Conservation (phyloP, 257 asterid species). For the Nicotiana paniculata region DNA sequence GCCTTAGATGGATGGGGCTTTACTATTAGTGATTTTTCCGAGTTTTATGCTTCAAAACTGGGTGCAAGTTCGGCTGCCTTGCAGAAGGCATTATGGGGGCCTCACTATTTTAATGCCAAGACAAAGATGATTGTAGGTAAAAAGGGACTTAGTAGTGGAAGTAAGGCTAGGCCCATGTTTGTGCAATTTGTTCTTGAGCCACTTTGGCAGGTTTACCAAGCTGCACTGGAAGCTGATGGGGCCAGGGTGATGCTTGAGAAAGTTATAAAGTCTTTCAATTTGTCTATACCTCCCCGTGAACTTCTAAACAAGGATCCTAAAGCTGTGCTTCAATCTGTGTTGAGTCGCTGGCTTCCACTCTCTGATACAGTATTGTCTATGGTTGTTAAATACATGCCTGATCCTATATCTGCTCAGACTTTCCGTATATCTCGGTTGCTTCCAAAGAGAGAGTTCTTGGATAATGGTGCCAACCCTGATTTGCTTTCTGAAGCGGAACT, state of each 20-base stretch:
- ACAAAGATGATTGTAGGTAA: conserved; percentile 76
- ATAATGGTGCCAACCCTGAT: conserved; percentile 28
- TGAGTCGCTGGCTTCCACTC: conserved; percentile 95
- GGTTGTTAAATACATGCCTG: conserved; percentile 69
- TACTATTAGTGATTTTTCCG: conserved; percentile 53
- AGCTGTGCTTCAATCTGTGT: conserved; percentile 77
- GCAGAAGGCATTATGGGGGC: conserved; percentile 88
- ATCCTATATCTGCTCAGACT: conserved; percentile 73
- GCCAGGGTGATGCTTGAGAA: conserved; percentile 52
- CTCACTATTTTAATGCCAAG: conserved; percentile 56
- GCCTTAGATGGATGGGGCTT: conserved; percentile 98
- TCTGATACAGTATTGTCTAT: conserved; percentile 68
- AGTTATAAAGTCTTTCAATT: conserved; percentile 60
- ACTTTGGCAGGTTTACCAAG: conserved; percentile 84
- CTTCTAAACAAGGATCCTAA: conserved; percentile 79
- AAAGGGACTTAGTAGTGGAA: conserved; percentile 46
- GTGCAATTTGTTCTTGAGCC: conserved; percentile 79
- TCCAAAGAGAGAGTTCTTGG: conserved; percentile 55
- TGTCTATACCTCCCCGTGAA: conserved; percentile 80
- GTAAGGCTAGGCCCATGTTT: conserved; percentile 83
- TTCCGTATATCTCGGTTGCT: conserved; percentile 69
- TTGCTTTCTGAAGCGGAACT: conserved; percentile 62
- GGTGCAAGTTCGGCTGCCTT: conserved; percentile 59
- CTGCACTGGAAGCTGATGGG: conserved; percentile 49
- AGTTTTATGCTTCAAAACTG: conserved; percentile 67